These are phyloP conservation scores for Pichia norvegensis DNA, from an alignment of 1,139 yeast genomes.

Conservation along the genomic window DNA sequence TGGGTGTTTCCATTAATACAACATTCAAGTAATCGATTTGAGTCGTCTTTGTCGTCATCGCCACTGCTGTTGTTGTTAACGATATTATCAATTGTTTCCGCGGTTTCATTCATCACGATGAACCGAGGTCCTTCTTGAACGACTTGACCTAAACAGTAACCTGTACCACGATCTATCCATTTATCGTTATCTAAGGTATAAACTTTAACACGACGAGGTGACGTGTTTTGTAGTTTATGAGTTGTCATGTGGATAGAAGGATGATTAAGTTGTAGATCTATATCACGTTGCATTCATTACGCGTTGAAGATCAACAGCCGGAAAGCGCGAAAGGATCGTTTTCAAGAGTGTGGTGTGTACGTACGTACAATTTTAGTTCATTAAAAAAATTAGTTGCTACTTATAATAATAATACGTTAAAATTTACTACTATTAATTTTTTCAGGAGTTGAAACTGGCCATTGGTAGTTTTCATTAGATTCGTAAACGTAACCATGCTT, in stretches of 20 bases:
- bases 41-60: no score
- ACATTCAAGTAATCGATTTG: slow-evolving; percentile 56
- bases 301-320: no score
- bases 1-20: slow-evolving; percentile 67
- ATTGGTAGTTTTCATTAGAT: slow-evolving; percentile 53
- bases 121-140: slow-evolving; percentile 46
- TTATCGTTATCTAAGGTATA: slow-evolving; percentile 72
- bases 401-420: no score
- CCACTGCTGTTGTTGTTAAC: no score
- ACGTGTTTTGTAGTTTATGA: slow-evolving; percentile 12
- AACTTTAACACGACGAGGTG: slow-evolving; percentile 78
- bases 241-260: slow-evolving; percentile 21
- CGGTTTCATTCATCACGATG: slow-evolving; percentile 64
- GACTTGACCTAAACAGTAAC: slow-evolving; percentile 72
- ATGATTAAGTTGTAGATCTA: no score
- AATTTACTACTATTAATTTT: slow-evolving; percentile 22
- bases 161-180: slow-evolving; percentile 94
- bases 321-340: no score
- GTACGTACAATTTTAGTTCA: no score
- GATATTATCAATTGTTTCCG: slow-evolving; percentile 48
- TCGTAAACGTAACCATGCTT: slow-evolving; percentile 64
- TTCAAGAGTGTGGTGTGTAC: no score
- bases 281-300: no score
- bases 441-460: slow-evolving; percentile 72
- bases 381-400: no score